Evolutionary conservation across 2,329 filamentous ascomycete genomes (phyloP).

Genomic region (Trichothecium roseum): DNA sequence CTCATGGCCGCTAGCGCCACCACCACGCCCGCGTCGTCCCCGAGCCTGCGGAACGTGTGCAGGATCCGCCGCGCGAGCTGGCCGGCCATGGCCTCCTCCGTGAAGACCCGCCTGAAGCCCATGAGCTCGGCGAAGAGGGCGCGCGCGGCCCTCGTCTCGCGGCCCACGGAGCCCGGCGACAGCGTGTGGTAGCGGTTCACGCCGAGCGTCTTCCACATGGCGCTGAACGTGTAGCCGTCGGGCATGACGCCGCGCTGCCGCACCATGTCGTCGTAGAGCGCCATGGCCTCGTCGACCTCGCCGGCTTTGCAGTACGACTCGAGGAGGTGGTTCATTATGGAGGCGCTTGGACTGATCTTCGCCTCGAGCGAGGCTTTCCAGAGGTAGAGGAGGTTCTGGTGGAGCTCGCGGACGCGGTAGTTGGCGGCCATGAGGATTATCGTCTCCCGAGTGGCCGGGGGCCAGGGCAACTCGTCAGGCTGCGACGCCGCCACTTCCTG

Average conservation of each 20-base stretch:
- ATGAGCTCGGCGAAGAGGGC: constrained; percentile 38
- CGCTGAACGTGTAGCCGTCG: constrained; percentile 58
- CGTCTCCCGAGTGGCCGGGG: constrained; percentile 62
- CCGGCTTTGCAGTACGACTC: constrained; percentile 53
- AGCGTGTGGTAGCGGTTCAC: constrained; percentile 36
- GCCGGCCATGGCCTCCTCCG: constrained; percentile 29
- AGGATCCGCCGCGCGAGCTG: constrained; percentile 38
- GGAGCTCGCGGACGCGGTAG: constrained; percentile 53
- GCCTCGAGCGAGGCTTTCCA: constrained; percentile 52
- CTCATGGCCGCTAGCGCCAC: constrained; percentile 33
- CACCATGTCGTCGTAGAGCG: constrained; percentile 45
- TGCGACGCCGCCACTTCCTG: constrained; percentile 1
- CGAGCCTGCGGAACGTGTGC: constrained; percentile 37
- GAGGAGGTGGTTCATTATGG: constrained; percentile 72
- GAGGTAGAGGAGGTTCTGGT: constrained; percentile 46
- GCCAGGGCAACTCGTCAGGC: constrained; percentile 22
- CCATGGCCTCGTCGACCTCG: constrained; percentile 40
- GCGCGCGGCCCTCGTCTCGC: constrained; percentile 25
- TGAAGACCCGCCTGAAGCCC: constrained; percentile 34
- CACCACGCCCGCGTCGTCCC: constrained; percentile 33
- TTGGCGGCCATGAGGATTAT: constrained; percentile 66
- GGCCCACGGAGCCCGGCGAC: constrained; percentile 14
- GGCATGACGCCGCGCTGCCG: constrained; percentile 39
- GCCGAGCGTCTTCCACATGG: constrained; percentile 51
- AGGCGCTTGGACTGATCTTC: constrained; percentile 57